A percentile compares a stretch with the other conserved stretches of the same genome.
Conservation (phyloP, 2,329 filamentous ascomycete genomes). For the Metarhizium humberi region DNA sequence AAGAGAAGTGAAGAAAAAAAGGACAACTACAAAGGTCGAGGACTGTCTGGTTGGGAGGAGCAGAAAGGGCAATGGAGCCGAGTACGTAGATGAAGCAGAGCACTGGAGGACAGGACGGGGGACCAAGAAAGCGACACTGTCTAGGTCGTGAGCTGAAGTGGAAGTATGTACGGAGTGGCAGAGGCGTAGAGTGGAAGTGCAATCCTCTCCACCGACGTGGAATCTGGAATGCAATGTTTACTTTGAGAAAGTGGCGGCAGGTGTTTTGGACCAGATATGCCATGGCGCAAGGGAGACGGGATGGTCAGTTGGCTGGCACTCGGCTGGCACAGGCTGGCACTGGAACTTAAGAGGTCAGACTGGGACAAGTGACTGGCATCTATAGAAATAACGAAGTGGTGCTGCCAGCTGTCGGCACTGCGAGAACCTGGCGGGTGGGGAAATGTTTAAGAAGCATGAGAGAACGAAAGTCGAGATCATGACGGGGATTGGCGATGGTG, state of each 20-base stretch:
- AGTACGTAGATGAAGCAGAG: neutral
- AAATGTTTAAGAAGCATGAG: neutral
- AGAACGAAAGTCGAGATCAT: neutral
- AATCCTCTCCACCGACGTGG: neutral
- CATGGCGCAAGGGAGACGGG: constrained; percentile 5
- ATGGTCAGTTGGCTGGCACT: constrained; percentile 2
- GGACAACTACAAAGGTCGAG: constrained; percentile 3
- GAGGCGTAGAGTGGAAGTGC: neutral
- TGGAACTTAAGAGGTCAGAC: constrained; percentile 7
- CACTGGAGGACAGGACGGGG: constrained; percentile 1
- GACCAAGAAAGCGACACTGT: neutral
- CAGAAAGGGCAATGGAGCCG: neutral
- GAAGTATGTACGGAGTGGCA: neutral
- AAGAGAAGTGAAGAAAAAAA: constrained; percentile 7
- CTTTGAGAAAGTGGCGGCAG: constrained; percentile 6
- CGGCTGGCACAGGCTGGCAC: constrained; percentile 5
- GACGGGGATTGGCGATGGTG: too few species aligned
- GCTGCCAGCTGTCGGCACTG: constrained; percentile 3
- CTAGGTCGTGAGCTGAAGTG: constrained; percentile 6
- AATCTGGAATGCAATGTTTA: constrained; percentile 14
- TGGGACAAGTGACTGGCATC: constrained; percentile 8
- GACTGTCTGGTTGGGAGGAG: neutral
- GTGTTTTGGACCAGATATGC: constrained; percentile 7
- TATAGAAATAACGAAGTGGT: neutral
- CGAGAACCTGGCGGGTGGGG: neutral